Base-by-base conservation (phyloP, 2,329 filamentous ascomycete species). In the Corinectria fuckeliana region DNA sequence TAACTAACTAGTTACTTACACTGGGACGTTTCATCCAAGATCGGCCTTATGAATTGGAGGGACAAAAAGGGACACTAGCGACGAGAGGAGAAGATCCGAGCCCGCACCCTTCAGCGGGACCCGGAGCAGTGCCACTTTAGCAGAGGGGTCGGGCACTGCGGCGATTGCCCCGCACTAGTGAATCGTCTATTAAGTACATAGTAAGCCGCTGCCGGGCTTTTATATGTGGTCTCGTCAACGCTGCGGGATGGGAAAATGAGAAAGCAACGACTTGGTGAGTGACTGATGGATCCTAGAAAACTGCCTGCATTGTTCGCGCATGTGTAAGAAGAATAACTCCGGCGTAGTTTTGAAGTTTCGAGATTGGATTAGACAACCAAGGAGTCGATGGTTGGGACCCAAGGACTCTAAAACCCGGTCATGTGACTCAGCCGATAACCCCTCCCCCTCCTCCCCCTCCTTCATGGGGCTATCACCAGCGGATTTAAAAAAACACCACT, bases 401-500 rank as follows among this genome's bases (percentile, higher is more conserved):
- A 57, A 34, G 26, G 28, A 8, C 16, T 28, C 20, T 25, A 21
- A 48, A 55, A 41, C 30, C 30, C n/a, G 42, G 60, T 70, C 68
- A 70, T 60, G 66, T 70, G 68, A 70, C 60, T 30, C 32, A 36
- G 42, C 20, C 14, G 34, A 55, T 47, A 60, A 67, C 68, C 68
- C 69, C 69, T 68, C 69, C 68, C 69, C 69, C 69, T 69, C 69
- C 69, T 68, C 69, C 68, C 69, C 69, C 69, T 69, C 69, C 65
- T 59, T 60, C 65, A 58, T 62, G 50, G 50, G 62, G 60, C 36
- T 63, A 69, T 69, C 65, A 52, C 60, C 51, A 54, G 62, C 26
- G 52, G 56, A 53, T 63, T 63, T 28, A 67, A 71, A 70, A 70
- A 64, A 64, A 63, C 60, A 63, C 60, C 57, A 42, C 50, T 47